Evolutionary conservation across 768 basidiomycete genomes (phyloP).

Genomic region (Rhizopogon sp.): DNA sequence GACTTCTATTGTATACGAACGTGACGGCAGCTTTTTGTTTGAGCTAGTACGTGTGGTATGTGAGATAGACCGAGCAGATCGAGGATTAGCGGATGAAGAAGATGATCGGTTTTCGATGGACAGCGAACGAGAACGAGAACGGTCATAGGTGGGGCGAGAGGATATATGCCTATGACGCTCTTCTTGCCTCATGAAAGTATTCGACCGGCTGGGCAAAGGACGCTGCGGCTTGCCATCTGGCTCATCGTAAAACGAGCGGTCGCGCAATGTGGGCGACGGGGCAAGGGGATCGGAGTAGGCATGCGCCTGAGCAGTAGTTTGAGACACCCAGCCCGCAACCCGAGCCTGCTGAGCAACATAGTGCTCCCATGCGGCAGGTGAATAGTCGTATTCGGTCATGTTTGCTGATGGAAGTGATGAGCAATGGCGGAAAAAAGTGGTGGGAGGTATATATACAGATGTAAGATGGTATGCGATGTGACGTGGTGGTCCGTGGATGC

Average conservation of each 20-base stretch:
- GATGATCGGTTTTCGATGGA: slow-evolving; percentile 4
- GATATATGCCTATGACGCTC: slow-evolving; percentile 14
- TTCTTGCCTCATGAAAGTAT: slow-evolving; percentile 7
- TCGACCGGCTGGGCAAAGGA: slow-evolving; percentile 5
- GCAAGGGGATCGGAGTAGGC: slow-evolving; percentile 23
- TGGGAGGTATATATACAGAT: slow-evolving; percentile 12
- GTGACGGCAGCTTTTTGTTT: slow-evolving; percentile 9
- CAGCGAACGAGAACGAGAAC: slow-evolving; percentile 21
- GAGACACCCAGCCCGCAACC: slow-evolving; percentile 46
- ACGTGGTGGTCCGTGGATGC: background rate
- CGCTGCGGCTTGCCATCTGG: background rate
- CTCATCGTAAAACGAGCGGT: slow-evolving; percentile 24
- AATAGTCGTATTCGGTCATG: slow-evolving; percentile 63
- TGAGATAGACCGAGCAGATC: slow-evolving; percentile 5
- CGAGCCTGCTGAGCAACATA: slow-evolving; percentile 42
- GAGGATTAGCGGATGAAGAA: slow-evolving; percentile 7
- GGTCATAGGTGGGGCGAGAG: slow-evolving; percentile 19
- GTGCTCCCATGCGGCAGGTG: slow-evolving; percentile 47
- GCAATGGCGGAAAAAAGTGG: slow-evolving; percentile 4
- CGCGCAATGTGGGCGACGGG: slow-evolving; percentile 24
- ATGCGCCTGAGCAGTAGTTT: slow-evolving; percentile 30
- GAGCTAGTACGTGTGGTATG: slow-evolving; percentile 17
- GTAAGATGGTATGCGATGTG: background rate
- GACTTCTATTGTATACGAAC: slow-evolving; percentile 13
- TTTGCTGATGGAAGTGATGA: slow-evolving; percentile 3